phyloP scores from a whole-genome alignment of 805 yeast species.

The Candida pseudoglaebosa region DNA sequence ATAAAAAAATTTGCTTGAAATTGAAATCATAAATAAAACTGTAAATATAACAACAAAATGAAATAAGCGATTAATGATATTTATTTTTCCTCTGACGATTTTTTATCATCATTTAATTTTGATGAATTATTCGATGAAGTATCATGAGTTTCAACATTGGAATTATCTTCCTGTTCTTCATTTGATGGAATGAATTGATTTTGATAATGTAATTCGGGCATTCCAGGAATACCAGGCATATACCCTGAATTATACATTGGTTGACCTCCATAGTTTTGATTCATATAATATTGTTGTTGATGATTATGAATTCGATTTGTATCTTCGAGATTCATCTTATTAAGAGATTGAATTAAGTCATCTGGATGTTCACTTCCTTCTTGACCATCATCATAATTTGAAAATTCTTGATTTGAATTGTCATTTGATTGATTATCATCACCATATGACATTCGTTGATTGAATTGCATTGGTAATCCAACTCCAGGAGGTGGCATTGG shows the following conservation, averaged over 20 bases:
- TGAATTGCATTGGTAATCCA: constrained; percentile 1
- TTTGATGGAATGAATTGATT: constrained; percentile 11
- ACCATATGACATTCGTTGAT: constrained; percentile 4
- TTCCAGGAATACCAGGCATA: constrained; percentile 12
- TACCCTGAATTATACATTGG: constrained; percentile 10
- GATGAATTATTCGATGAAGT: neutral
- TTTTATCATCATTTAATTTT: neutral
- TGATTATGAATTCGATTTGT: neutral
- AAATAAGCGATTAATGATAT: neutral
- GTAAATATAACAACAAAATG: neutral
- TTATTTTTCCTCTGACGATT: neutral
- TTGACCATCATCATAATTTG: neutral
- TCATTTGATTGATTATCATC: neutral
- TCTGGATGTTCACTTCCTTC: neutral
- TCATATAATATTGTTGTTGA: constrained; percentile 8
- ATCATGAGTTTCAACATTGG: neutral
- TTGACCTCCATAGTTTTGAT: constrained; percentile 12
- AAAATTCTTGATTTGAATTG: neutral
- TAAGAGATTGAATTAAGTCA: constrained; percentile 1
- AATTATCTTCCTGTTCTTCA: neutral
- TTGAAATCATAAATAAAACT: neutral
- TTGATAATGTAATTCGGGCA: constrained; percentile 14
- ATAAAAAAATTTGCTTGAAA: no score
- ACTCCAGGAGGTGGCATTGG: constrained; percentile 7
- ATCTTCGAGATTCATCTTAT: constrained; percentile 1